Conservation (phyloP, 2,329 filamentous ascomycete genomes). For the Tolypocladium guangdongense region DNA sequence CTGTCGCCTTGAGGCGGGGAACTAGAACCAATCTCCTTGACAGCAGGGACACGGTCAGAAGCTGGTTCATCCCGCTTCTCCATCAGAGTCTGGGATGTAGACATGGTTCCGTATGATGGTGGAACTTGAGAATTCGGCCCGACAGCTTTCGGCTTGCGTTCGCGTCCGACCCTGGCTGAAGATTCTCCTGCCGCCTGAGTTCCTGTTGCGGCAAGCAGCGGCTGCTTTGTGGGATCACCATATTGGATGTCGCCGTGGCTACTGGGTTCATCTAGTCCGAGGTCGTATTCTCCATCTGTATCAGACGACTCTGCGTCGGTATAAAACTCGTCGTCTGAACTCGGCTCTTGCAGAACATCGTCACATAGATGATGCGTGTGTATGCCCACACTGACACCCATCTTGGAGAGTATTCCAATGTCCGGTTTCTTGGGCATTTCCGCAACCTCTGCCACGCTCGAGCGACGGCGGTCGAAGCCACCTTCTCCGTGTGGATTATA, state of each 20-base stretch:
- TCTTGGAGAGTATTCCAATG: slow-evolving; percentile 36
- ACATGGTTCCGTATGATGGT: slow-evolving; percentile 23
- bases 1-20: neutral
- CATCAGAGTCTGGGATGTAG: slow-evolving; percentile 11
- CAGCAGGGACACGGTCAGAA: slow-evolving; percentile 5
- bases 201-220: slow-evolving; percentile 8
- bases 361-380: slow-evolving; percentile 61
- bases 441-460: slow-evolving; percentile 47
- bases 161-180: slow-evolving; percentile 8
- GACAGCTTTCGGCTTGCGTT: slow-evolving; percentile 4
- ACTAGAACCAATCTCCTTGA: slow-evolving; percentile 1
- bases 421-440: slow-evolving; percentile 52
- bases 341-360: slow-evolving; percentile 40
- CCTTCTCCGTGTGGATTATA: slow-evolving; percentile 30
- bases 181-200: slow-evolving; percentile 3
- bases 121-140: slow-evolving; percentile 1
- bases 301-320: slow-evolving; percentile 20
- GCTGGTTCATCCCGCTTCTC: neutral
- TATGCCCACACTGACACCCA: slow-evolving; percentile 62
- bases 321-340: slow-evolving; percentile 18
- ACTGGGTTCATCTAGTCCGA: slow-evolving; percentile 11
- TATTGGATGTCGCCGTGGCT: slow-evolving; percentile 16
- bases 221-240: slow-evolving; percentile 8
- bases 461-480: slow-evolving; percentile 19
- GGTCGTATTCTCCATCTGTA: slow-evolving; percentile 18